A percentile compares a stretch with the other conserved stretches of the same genome.
Conservation (phyloP, 2,329 filamentous ascomycete species). For the Xylariaceae sp. region DNA sequence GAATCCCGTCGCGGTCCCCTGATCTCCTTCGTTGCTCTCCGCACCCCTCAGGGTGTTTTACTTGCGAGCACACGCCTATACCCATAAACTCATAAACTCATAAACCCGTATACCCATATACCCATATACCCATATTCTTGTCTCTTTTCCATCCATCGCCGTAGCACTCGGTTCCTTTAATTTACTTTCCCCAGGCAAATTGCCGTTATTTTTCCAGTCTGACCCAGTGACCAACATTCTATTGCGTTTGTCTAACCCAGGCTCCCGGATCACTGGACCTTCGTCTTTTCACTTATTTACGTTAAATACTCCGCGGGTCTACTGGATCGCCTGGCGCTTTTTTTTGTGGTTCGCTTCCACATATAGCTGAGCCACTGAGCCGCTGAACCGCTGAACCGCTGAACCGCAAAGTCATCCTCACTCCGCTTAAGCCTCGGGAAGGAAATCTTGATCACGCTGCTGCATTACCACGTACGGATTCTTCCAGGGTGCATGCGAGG, state of each 20-base stretch:
- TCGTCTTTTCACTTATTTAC: constrained; percentile 12
- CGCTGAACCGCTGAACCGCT: constrained; percentile 3
- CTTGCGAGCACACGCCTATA: background rate
- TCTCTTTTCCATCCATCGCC: constrained; percentile 10
- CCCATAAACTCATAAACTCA: background rate
- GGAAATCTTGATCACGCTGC: constrained; percentile 4
- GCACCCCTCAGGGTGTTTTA: constrained; percentile 5
- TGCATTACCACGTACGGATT: constrained; percentile 1
- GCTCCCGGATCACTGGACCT: constrained; percentile 20
- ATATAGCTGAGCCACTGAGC: constrained; percentile 9
- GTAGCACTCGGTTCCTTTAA: constrained; percentile 7
- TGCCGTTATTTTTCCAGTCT: constrained; percentile 2
- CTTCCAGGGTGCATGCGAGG: background rate
- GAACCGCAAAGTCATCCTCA: constrained; percentile 1
- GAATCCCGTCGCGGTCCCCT: constrained; percentile 13
- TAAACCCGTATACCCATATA: background rate
- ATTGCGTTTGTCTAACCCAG: constrained; percentile 12
- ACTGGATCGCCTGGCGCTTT: constrained; percentile 16
- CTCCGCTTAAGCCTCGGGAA: constrained; percentile 1
- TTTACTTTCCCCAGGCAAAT: constrained; percentile 6
- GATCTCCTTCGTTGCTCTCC: constrained; percentile 18
- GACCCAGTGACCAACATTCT: constrained; percentile 2
- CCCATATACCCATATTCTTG: constrained; percentile 5
- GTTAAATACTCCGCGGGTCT: constrained; percentile 23
- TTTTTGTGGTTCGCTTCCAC: constrained; percentile 18